Conservation (phyloP, 2,329 filamentous ascomycete species). For the Xylariaceae sp. region DNA sequence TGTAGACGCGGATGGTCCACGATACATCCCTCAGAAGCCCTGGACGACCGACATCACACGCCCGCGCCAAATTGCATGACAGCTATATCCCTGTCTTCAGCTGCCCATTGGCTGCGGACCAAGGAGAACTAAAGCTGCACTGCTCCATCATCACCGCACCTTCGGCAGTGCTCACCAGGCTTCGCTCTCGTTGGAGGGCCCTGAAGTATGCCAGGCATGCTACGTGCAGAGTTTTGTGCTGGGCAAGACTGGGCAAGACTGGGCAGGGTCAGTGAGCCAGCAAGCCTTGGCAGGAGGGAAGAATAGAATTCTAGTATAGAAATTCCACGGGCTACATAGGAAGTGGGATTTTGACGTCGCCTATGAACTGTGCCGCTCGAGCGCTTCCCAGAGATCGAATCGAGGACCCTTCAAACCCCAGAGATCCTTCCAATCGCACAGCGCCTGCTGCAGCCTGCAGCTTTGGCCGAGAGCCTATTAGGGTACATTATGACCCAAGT, state of each 20-base stretch:
- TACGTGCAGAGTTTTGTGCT: no score
- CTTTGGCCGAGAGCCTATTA: slow-evolving; percentile 9
- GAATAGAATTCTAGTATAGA: not conserved
- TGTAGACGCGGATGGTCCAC: slow-evolving; percentile 29
- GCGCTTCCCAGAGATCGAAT: slow-evolving; percentile 10
- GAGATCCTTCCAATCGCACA: slow-evolving; percentile 19
- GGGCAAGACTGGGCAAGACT: no score
- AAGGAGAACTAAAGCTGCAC: slow-evolving; percentile 22
- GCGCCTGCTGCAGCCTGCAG: slow-evolving; percentile 8
- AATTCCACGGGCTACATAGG: not conserved
- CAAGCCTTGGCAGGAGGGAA: not conserved
- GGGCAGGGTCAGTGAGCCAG: no score
- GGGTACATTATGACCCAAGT: slow-evolving; percentile 1
- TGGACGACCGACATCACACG: slow-evolving; percentile 24
- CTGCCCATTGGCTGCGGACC: slow-evolving; percentile 26
- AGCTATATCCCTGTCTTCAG: slow-evolving; percentile 23
- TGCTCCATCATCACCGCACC: slow-evolving; percentile 18
- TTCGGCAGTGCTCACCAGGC: slow-evolving; percentile 17
- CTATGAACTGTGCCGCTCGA: slow-evolving; percentile 18
- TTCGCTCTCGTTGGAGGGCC: no score
- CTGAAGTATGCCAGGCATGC: no score
- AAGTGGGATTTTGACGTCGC: slow-evolving; percentile 9
- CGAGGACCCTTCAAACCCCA: slow-evolving; percentile 13
- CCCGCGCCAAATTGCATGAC: slow-evolving; percentile 32
- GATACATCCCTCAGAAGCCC: slow-evolving; percentile 11